Base-by-base conservation (phyloP, 2,329 filamentous ascomycete genomes). In the Lizonia empirigonia region DNA sequence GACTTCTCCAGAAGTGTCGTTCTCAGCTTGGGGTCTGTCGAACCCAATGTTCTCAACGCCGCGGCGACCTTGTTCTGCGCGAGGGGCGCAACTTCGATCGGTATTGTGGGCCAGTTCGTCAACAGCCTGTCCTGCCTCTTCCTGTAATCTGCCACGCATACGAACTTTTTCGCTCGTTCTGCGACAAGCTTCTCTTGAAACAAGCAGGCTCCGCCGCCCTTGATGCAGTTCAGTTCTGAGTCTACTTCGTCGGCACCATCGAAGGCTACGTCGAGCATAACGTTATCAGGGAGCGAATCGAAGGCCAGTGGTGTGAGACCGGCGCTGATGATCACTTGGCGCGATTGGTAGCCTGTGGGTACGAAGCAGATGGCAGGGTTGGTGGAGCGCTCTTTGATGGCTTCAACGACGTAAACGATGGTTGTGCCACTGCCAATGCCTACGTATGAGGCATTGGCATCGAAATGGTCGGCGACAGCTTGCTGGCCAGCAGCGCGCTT, bases 131-230 rank as follows among this genome's bases (percentile, higher is more conserved):
- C 77, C 55, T 91, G 91, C 59, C 92, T 84, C 77, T 99, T 99
- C 65, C 94, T 86, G 72, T 92, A 95, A 76, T 99, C 94, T 86
- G 69, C 91, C 50, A 95, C 90, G 65, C 90, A 93, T 56, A 97
- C 82, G 68, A 97, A 96, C 70, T 90, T 89, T 74, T 85, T 89
- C 3, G 91, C 88, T 40, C 88, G 84, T 53, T 90, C 85, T 5
- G 92, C 92, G 4, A 99, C 92, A 27, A 99, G 81, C 79, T 99
- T 99, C 78, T 99, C 94, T 75, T 97, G 94, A 78, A 96, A 96
- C 49, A 97, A 77, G 75, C 94, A 99, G n/a, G 91, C 94, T 51
- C 94, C 94, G 40, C 94, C 94, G 46, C 94, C 94, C 79, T 97
- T 97, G 78, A 99, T 97, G 70, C 93, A 91, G 76, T 97, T 99